Conservation (phyloP, 257 asterid species). For the Coffea eugenioides region DNA sequence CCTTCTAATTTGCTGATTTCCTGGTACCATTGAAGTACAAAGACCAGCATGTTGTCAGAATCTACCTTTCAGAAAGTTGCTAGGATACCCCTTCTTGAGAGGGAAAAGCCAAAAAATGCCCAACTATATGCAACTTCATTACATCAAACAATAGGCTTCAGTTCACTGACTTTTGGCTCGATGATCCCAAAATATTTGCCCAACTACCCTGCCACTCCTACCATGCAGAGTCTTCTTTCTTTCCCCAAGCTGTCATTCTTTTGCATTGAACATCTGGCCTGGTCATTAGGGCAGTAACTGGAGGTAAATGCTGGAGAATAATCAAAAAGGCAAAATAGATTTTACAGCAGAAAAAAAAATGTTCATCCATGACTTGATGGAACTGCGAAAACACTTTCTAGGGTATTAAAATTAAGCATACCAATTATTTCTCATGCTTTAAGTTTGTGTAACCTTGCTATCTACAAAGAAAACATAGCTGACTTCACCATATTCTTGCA, state of each 20-base stretch:
- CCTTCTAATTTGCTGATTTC: neutral
- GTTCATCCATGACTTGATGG: neutral
- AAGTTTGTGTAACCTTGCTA: neutral
- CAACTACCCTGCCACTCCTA: neutral
- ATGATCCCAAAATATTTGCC: neutral
- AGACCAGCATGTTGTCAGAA: neutral
- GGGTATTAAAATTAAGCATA: neutral
- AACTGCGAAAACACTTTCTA: neutral
- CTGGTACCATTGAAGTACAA: neutral
- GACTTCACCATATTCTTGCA: conserved; percentile 17
- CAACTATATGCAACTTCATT: neutral
- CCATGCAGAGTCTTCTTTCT: neutral
- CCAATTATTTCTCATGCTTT: neutral
- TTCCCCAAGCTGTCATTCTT: neutral
- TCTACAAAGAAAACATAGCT: neutral
- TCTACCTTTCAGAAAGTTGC: neutral
- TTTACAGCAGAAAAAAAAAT: neutral
- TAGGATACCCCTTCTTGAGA: neutral
- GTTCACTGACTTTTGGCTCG: neutral
- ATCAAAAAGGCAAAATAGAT: neutral
- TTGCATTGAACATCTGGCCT: neutral
- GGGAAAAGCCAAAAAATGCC: neutral
- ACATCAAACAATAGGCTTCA: neutral
- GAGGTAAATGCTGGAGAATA: neutral
- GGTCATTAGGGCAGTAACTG: neutral